Conservation (phyloP, 495 filamentous ascomycete genomes). For the Xylaria curta region DNA sequence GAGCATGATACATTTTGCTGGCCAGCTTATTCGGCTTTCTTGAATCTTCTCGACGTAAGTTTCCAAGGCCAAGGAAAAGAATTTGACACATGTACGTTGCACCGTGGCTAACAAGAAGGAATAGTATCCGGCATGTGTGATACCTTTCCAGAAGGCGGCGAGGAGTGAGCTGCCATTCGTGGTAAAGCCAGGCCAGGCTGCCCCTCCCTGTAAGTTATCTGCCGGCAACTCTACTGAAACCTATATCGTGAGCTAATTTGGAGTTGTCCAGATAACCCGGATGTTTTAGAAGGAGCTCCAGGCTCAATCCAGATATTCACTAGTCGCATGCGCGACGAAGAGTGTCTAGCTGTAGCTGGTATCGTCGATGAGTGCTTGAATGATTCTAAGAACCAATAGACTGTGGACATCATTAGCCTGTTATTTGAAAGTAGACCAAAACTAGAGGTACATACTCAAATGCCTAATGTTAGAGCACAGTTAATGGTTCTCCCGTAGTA, state of each 20-base stretch:
- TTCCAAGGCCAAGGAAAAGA: not conserved
- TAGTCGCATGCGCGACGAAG: slow-evolving; percentile 51
- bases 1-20: slow-evolving; percentile 56
- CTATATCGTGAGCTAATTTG: slow-evolving; percentile 9
- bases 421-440: not conserved
- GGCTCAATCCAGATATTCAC: slow-evolving; percentile 50
- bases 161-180: slow-evolving; percentile 4
- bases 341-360: slow-evolving; percentile 46
- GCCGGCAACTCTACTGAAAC: not conserved
- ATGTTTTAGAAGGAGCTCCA: slow-evolving; percentile 45
- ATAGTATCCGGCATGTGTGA: slow-evolving; percentile 45
- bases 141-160: slow-evolving; percentile 37
- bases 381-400: not conserved
- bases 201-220: slow-evolving; percentile 42
- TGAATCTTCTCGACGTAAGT: slow-evolving; percentile 61
- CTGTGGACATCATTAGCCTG: not conserved
- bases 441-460: not conserved
- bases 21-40: slow-evolving; percentile 54
- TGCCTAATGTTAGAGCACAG: not conserved
- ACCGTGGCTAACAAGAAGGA: not conserved
- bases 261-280: slow-evolving; percentile 40
- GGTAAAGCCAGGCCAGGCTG: slow-evolving; percentile 8
- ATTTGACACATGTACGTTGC: not conserved
- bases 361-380: slow-evolving; percentile 39
- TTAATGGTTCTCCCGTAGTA: not conserved